Evolutionary conservation across 352 stramenopile species (phyloP).

Genomic region (Globisporangium viniferum): DNA sequence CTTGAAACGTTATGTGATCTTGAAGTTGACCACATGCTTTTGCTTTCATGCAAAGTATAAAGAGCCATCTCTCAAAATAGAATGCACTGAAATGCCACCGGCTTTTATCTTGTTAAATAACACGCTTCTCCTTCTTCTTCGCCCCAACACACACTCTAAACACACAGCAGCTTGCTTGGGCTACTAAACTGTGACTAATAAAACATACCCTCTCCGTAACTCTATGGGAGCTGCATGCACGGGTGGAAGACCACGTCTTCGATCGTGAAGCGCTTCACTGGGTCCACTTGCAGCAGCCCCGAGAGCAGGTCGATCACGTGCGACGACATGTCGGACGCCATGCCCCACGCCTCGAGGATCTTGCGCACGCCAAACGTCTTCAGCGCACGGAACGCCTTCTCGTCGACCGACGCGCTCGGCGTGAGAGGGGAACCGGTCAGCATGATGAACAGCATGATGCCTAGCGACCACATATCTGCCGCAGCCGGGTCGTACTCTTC

Average conservation of each 20-base stretch:
- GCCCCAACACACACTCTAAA: not conserved
- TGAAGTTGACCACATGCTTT: too few relatives aligned
- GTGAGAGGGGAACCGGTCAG: constrained; percentile 41
- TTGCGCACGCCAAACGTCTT: constrained; percentile 45
- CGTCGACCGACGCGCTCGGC: constrained; percentile 20
- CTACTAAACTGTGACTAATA: not conserved
- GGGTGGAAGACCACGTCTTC: constrained; percentile 27
- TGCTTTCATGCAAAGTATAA: too few relatives aligned
- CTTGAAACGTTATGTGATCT: too few relatives aligned
- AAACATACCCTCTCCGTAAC: not conserved
- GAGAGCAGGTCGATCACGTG: constrained; percentile 25
- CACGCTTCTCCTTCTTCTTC: not conserved
- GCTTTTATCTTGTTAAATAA: not conserved
- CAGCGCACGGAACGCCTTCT: constrained; percentile 43
- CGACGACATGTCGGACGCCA: constrained; percentile 25
- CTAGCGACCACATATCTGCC: constrained; percentile 70
- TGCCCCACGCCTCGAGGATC: constrained; percentile 55
- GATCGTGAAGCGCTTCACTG: constrained; percentile 28
- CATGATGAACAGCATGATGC: constrained; percentile 62
- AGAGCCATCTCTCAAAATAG: too few relatives aligned
- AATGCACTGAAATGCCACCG: not conserved
- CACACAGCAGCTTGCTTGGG: too few relatives aligned
- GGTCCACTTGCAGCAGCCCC: constrained; percentile 33
- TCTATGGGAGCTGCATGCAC: constrained; percentile 10
- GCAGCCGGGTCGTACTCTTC: constrained; percentile 37